phyloP scores from a whole-genome alignment of 345 rosid genomes.

The Ricinus communis region DNA sequence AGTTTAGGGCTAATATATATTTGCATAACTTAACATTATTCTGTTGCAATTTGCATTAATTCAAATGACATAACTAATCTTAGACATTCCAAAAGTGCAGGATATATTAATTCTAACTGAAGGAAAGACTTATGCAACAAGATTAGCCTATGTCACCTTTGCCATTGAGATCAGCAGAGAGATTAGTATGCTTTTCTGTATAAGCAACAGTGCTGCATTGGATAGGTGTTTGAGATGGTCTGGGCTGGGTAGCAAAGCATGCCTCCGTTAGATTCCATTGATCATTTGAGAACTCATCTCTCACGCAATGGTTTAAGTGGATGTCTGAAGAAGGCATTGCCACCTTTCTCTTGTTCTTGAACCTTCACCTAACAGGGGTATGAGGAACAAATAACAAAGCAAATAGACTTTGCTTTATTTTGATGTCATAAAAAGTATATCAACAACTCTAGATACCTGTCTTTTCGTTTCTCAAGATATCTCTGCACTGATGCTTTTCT shows the following conservation, averaged over 20 bases:
- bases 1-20: neutral
- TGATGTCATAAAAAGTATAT: conserved; percentile 12
- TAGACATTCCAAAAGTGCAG: neutral
- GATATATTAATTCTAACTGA: neutral
- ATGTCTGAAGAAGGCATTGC: conserved; percentile 35
- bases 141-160: neutral
- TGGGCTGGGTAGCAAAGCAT: conserved; percentile 21
- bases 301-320: conserved; percentile 25
- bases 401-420: conserved; percentile 15
- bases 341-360: conserved; percentile 44
- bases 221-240: conserved; percentile 21
- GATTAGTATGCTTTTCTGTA: neutral
- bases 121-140: neutral
- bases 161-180: conserved; percentile 1
- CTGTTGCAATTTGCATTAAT: neutral
- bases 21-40: neutral
- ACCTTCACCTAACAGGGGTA: conserved; percentile 53
- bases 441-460: conserved; percentile 32
- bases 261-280: conserved; percentile 21
- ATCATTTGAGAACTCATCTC: conserved; percentile 33
- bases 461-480: conserved; percentile 33
- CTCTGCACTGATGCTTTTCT: conserved; percentile 39
- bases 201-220: conserved; percentile 18
- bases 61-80: neutral
- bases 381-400: conserved; percentile 33